Evolutionary conservation across 805 yeast species (phyloP).

Genomic region (Zygosaccharomyces rouxii): DNA sequence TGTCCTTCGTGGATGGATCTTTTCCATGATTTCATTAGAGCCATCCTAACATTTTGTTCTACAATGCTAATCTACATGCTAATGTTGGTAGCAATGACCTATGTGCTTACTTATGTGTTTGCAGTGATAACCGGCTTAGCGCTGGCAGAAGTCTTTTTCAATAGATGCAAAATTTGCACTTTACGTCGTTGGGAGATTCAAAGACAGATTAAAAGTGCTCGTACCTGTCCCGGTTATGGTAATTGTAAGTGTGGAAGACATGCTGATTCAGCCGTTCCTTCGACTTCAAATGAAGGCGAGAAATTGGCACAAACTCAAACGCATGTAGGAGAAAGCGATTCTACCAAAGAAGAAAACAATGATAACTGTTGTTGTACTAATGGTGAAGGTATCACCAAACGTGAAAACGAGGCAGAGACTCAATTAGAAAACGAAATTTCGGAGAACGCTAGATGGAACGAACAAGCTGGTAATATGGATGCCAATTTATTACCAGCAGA

Average conservation of each 20-base stretch:
- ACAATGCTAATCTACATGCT: constrained; percentile 66
- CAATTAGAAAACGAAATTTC: constrained; percentile 24
- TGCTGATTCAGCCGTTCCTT: not conserved
- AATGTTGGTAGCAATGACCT: constrained; percentile 79
- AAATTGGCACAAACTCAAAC: not conserved
- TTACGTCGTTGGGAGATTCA: constrained; percentile 33
- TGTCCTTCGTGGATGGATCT: constrained; percentile 29
- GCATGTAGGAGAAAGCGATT: not conserved
- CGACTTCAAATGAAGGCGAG: not conserved
- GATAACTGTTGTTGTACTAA: constrained; percentile 11
- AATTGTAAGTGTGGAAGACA: constrained; percentile 32
- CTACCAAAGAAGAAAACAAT: constrained; percentile 5
- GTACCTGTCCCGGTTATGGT: constrained; percentile 29
- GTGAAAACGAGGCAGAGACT: constrained; percentile 16
- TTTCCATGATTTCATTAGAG: constrained; percentile 48
- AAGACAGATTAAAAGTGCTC: constrained; percentile 25
- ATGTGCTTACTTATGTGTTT: constrained; percentile 61
- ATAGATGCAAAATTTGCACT: constrained; percentile 41
- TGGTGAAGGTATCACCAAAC: not conserved
- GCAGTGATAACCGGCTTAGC: constrained; percentile 69
- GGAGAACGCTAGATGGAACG: constrained; percentile 26
- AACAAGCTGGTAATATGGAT: constrained; percentile 34
- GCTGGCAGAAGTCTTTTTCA: constrained; percentile 65
- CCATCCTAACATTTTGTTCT: constrained; percentile 52
- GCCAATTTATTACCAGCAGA: constrained; percentile 30